Conservation (phyloP, 257 asterid species). For the Hygrophila difformis region DNA sequence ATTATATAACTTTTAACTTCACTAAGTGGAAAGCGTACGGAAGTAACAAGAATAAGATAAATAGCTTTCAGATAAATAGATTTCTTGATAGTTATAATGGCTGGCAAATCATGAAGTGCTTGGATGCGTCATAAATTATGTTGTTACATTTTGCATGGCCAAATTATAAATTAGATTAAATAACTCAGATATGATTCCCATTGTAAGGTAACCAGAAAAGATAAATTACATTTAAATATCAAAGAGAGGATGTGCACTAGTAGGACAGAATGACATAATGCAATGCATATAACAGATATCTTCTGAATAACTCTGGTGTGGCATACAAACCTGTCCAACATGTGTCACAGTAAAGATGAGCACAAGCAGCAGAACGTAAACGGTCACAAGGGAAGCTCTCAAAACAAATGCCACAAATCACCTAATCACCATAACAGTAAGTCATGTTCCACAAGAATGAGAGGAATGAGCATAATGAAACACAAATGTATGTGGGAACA, state of each 20-base stretch:
- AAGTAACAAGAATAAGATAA: background rate
- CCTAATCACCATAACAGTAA: conserved; percentile 21
- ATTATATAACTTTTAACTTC: no score
- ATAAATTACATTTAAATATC: no score
- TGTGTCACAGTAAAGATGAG: conserved; percentile 68
- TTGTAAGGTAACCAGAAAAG: no score
- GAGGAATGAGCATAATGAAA: background rate
- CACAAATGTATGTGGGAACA: background rate
- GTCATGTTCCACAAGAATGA: background rate
- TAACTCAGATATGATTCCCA: no score
- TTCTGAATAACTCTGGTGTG: background rate
- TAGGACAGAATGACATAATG: no score
- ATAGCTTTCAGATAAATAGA: background rate
- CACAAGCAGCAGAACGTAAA: conserved; percentile 54
- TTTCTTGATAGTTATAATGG: no score
- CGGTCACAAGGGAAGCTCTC: conserved; percentile 34
- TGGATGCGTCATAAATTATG: no score
- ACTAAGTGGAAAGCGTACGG: background rate
- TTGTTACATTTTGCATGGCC: no score
- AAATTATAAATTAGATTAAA: no score
- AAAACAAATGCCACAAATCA: conserved; percentile 78
- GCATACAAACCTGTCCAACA: conserved; percentile 74
- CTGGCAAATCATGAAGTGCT: no score
- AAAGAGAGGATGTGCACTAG: no score
- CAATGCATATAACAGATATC: no score